Evolutionary conservation across 225 moss, liverwort and hornwort species (phyloP).

Genomic region (Straminergon stramineum): DNA sequence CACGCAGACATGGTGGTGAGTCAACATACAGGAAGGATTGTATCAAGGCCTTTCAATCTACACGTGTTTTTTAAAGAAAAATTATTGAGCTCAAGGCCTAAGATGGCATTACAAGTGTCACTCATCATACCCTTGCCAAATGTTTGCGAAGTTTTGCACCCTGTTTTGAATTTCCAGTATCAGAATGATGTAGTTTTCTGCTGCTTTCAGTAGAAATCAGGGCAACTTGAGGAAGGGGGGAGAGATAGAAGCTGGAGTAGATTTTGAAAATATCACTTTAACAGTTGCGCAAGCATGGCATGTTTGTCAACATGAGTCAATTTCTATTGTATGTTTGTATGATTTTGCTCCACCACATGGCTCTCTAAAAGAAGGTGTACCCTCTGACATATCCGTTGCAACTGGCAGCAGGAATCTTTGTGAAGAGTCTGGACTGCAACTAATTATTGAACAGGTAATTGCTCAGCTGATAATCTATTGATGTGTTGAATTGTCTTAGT

Average conservation of each 20-base stretch:
- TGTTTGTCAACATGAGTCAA: neutral
- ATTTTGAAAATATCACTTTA: neutral
- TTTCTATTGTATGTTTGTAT: slow-evolving; percentile 1
- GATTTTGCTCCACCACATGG: neutral
- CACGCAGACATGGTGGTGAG: neutral
- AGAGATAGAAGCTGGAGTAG: neutral
- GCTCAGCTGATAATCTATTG: neutral
- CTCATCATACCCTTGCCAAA: neutral
- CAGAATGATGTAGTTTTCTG: neutral
- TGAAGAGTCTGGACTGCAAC: neutral
- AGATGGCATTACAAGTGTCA: neutral
- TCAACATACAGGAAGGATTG: neutral
- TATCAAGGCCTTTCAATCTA: neutral
- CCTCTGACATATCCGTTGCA: neutral
- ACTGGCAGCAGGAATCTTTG: neutral
- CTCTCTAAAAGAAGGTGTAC: neutral
- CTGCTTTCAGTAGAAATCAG: neutral
- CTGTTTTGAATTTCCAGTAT: neutral
- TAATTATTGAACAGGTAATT: neutral
- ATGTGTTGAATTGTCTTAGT: neutral
- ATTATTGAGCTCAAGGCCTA: neutral
- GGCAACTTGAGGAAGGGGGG: slow-evolving; percentile 7
- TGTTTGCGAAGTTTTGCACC: neutral
- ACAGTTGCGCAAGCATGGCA: neutral
- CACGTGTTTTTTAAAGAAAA: neutral